phyloP scores from a whole-genome alignment of 305 asterid genomes.

The Fraxinus baroniana region DNA sequence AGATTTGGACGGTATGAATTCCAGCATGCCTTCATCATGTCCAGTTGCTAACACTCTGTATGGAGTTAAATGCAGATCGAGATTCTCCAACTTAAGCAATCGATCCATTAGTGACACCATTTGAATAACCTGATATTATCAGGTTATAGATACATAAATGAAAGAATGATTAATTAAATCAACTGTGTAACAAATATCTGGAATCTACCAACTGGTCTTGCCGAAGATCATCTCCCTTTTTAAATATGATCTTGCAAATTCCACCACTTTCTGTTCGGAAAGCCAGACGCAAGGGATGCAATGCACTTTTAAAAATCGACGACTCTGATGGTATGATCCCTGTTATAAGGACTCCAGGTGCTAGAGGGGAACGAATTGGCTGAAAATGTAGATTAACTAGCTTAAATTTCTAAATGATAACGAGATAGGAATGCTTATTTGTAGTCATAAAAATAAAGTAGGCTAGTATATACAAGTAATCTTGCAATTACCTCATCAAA shows the following conservation, averaged over 20 bases:
- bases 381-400: conserved; percentile 34
- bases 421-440: background rate
- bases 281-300: conserved; percentile 82
- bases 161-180: conserved; percentile 10
- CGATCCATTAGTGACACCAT: conserved; percentile 98
- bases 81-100: conserved; percentile 95
- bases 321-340: conserved; percentile 98
- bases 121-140: conserved; percentile 73
- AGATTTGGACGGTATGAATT: conserved; percentile 90
- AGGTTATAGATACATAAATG: conserved; percentile 15
- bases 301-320: conserved; percentile 84
- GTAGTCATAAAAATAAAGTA: background rate
- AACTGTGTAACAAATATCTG: conserved; percentile 6
- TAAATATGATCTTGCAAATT: conserved; percentile 84
- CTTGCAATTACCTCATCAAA: conserved; percentile 75
- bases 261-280: conserved; percentile 91
- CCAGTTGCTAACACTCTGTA: conserved; percentile 96
- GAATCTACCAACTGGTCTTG: conserved; percentile 93
- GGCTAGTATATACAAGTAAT: background rate
- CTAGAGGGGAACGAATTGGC: conserved; percentile 96
- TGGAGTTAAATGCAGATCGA: conserved; percentile 92
- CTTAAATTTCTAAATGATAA: conserved; percentile 10
- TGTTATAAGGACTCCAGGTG: conserved; percentile 81
- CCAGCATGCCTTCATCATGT: conserved; percentile 98
- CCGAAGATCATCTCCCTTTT: conserved; percentile 97